A percentile compares a stretch with the other conserved stretches of the same genome.
Conservation (phyloP, 306 rosid species). For the Prunus persica region DNA sequence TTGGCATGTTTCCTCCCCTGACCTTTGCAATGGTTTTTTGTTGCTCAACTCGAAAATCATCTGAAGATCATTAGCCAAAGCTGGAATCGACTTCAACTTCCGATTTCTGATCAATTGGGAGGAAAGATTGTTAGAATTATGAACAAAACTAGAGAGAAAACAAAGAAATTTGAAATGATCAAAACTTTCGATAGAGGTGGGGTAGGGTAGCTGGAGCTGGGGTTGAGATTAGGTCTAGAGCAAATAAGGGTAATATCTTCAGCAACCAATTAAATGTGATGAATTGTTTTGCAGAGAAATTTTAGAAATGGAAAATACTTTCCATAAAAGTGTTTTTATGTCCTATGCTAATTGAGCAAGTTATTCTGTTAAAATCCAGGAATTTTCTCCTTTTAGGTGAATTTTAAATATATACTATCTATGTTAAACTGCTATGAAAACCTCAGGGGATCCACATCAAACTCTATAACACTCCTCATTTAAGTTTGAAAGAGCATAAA, state of each 20-base stretch:
- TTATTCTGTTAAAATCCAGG: background rate
- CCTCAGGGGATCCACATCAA: background rate
- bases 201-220: background rate
- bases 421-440: background rate
- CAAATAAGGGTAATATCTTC: background rate
- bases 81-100: slow-evolving; percentile 53
- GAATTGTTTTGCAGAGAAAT: background rate
- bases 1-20: slow-evolving; percentile 23
- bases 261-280: background rate
- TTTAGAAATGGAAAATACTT: slow-evolving; percentile 14
- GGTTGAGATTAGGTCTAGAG: background rate
- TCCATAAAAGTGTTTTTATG: background rate
- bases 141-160: background rate
- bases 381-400: background rate
- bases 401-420: background rate
- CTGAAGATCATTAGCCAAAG: slow-evolving; percentile 54
- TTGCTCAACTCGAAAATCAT: slow-evolving; percentile 29
- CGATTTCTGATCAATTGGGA: slow-evolving; percentile 43
- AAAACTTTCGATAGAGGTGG: background rate
- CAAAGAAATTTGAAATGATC: background rate
- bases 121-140: background rate
- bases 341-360: background rate
- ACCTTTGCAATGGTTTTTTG: slow-evolving; percentile 22
- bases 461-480: background rate
- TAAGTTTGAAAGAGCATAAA: background rate